Evolutionary conservation across 2,329 filamentous ascomycete genomes (phyloP).

Genomic region (Cordyceps javanica): DNA sequence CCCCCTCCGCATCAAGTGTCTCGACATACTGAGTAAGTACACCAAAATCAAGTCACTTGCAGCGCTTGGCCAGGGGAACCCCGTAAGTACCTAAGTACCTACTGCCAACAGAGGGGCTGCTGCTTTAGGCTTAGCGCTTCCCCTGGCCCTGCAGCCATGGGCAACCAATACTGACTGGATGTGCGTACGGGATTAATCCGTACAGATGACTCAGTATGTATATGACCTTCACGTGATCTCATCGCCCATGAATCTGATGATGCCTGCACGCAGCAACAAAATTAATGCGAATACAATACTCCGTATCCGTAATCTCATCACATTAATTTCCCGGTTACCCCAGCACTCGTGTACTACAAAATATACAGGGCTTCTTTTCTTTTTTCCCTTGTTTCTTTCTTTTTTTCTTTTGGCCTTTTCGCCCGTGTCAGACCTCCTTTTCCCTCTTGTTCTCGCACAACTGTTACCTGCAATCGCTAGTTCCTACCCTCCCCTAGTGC

Average conservation of each 20-base stretch:
- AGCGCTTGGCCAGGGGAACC: background rate
- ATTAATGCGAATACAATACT: background rate
- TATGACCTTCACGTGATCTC: background rate
- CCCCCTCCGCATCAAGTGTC: too few relatives aligned
- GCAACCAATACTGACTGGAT: background rate
- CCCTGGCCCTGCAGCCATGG: constrained; percentile 5
- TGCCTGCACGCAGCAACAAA: constrained; percentile 1
- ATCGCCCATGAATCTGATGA: background rate
- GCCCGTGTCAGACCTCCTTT: too few relatives aligned
- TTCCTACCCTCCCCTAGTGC: too few relatives aligned
- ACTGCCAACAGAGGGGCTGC: background rate
- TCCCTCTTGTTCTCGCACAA: too few relatives aligned
- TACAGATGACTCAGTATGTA: background rate
- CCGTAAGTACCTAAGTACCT: too few relatives aligned
- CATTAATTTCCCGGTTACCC: background rate
- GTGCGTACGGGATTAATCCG: background rate
- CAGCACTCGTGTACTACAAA: background rate
- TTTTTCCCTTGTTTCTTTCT: too few relatives aligned
- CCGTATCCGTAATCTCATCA: too few relatives aligned
- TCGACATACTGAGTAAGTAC: background rate
- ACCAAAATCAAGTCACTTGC: background rate
- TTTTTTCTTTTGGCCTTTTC: too few relatives aligned
- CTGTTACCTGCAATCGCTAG: too few relatives aligned
- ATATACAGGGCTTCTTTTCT: background rate
- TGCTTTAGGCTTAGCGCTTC: background rate